Base-by-base conservation (phyloP, 2,329 filamentous ascomycete genomes). In the Aspergillus bombycis region DNA sequence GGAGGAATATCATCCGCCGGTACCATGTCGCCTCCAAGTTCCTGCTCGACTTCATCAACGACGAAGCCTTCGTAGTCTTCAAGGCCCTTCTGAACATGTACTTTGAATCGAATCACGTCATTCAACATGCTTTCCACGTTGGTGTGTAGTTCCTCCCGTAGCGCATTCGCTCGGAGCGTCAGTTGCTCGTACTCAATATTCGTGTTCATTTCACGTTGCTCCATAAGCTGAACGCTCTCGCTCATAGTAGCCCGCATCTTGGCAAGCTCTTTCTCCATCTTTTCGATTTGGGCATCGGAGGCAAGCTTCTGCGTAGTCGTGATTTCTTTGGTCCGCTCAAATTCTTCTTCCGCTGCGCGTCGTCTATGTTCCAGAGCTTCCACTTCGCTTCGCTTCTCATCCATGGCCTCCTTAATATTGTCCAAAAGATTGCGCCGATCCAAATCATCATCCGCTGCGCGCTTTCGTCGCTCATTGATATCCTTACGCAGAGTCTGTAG, bases 51-150 rank as follows among this genome's bases (percentile, higher is more conserved):
- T 80, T 98, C 94, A 68, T 96, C 92, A 2, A 92, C 90, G 8
- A 97, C 93, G 75, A 97, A 97, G 61, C 89, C 89, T 80, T 99
- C 95, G 77, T 97, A 98, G 73, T 95, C 92, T 75, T 97, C 94
- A 60, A 99, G 83, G 63, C 89, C 90, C 81, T 93, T 94, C 78
- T 99, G 95, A 58, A 99, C 85, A 74, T 98, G 94, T 68, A 99
- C 92, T 82, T 99, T 99, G 87, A 99, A 98, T 74, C 96, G 94
- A 82, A 98, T 96, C 66, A 97, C 91, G 75, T 98, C 94, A 80
- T 97, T 96, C 64, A 99, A 82, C 87, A 98, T 96, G 71, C 89
- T 90, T 81, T 97, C 95, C 72, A 97, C 92, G 77, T 97, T 94
- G 0, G 93, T 97, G 78, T 99, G 95, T n/a, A 99, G 84, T 77